phyloP scores from a whole-genome alignment of 768 basidiomycete species.

The Porphyrellus cyaneotinctus region DNA sequence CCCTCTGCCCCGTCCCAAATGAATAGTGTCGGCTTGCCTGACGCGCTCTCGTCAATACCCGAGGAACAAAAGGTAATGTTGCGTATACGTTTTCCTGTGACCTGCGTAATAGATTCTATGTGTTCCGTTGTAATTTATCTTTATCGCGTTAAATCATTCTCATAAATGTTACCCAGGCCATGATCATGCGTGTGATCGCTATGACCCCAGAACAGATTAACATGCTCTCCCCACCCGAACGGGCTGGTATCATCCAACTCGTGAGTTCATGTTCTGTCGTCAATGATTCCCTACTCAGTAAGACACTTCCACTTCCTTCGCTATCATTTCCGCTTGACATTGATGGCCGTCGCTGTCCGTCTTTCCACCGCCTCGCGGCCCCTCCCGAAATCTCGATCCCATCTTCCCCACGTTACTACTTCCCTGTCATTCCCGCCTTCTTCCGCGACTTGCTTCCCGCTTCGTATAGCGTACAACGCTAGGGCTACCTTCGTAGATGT shows the following conservation, averaged over 20 bases:
- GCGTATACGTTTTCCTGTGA: conserved; percentile 2
- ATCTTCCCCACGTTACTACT: conserved; percentile 12
- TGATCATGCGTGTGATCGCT: conserved; percentile 72
- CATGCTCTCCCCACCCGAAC: conserved; percentile 65
- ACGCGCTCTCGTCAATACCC: conserved; percentile 55
- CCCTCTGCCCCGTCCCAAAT: conserved; percentile 20
- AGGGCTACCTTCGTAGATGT: conserved; percentile 28
- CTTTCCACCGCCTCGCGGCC: conserved; percentile 9
- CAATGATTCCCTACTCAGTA: conserved; percentile 8
- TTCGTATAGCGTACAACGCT: conserved; percentile 29
- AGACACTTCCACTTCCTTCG: conserved; percentile 6
- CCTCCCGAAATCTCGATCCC: conserved; percentile 2
- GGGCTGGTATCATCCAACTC: conserved; percentile 76
- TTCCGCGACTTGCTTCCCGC: conserved; percentile 11
- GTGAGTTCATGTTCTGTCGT: conserved; percentile 43
- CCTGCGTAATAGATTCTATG: neutral
- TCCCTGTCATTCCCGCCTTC: conserved; percentile 10
- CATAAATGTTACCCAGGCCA: conserved; percentile 41
- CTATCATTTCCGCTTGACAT: conserved; percentile 23
- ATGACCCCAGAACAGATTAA: conserved; percentile 87
- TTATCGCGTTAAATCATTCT: conserved; percentile 7
- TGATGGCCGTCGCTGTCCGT: conserved; percentile 23
- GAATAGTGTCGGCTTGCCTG: conserved; percentile 35
- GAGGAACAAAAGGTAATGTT: conserved; percentile 63
- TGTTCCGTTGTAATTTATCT: neutral